Base-by-base conservation (phyloP, 2,329 filamentous ascomycete species). In the Onygenales sp. region DNA sequence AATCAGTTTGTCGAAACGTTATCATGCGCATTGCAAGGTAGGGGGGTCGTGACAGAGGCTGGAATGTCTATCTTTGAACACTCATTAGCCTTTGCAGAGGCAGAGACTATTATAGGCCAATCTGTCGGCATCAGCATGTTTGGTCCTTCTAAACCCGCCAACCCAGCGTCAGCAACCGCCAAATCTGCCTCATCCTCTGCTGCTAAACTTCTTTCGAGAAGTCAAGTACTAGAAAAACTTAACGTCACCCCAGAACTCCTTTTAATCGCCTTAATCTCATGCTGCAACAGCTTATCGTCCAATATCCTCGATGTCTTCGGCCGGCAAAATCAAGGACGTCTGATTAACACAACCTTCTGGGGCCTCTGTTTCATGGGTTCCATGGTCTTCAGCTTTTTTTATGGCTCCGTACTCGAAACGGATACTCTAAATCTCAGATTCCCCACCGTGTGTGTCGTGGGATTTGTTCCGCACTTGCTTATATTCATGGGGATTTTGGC, bases 31-130 rank as follows among this genome's bases (percentile, higher is more conserved):
- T 79, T 97, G 6, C 89, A 95, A 67, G 92, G 92, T 34, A 83
- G 87, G 2, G 80, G 83, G 2, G 81, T 88, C 0, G 82, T 87
- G 57, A 86, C 88, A 0, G 93, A 97, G 70, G 94, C 89, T 1
- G 91, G 90, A 14, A 95, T 97, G 88, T 95, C 91, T 0, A 80
- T 96, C 2, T 95, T 97, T 63, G 93, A 98, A 67, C 91, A 96
- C 65, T 96, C 91, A 0, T 77, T 98, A 7, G 92, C 92, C 2
- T 98, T 97, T 71, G 89, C 92, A 9, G 93, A 98, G 69, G 92
- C 92, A 7, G 93, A 98, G 67, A 86, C 88, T 33, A 87, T 91
- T 58, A 84, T 96, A 45, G 85, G 84, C 61, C 87, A 85, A 59
- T 87, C 90, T 49, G 79, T 95, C 11, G 85, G 85, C 10, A 82